Conservation (phyloP, 441 rosid genomes). For the Euphorbia corollata region DNA sequence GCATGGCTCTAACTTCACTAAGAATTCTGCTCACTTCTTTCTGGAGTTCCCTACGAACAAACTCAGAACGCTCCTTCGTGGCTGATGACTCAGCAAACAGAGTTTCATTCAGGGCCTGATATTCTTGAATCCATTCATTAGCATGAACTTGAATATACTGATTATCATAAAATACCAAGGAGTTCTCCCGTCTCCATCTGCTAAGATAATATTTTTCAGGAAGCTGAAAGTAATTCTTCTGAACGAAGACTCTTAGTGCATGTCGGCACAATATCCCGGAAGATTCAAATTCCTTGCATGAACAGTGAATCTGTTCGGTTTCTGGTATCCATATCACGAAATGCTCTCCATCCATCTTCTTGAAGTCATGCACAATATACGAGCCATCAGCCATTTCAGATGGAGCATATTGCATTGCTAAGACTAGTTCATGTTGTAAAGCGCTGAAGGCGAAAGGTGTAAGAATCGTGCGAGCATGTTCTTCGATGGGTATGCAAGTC, state of each 20-base stretch:
- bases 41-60: constrained; percentile 49
- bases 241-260: constrained; percentile 46
- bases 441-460: constrained; percentile 69
- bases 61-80: constrained; percentile 50
- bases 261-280: constrained; percentile 76
- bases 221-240: constrained; percentile 67
- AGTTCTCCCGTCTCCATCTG: constrained; percentile 63
- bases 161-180: constrained; percentile 32
- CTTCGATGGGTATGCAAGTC: constrained; percentile 78
- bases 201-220: constrained; percentile 61
- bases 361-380: constrained; percentile 55
- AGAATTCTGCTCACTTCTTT: constrained; percentile 35
- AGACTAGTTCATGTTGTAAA: constrained; percentile 60
- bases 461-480: constrained; percentile 57
- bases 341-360: constrained; percentile 72
- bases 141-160: constrained; percentile 31
- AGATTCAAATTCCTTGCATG: constrained; percentile 82
- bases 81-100: constrained; percentile 54
- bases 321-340: constrained; percentile 63
- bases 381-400: constrained; percentile 77
- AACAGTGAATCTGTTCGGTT: constrained; percentile 71
- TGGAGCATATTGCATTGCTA: constrained; percentile 62
- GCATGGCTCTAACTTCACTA: constrained; percentile 52
- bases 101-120: constrained; percentile 52
- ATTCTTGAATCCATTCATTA: constrained; percentile 48